Evolutionary conservation across 2,329 filamentous ascomycete genomes (phyloP).

Genomic region (Chrysoporthe austroafricana): DNA sequence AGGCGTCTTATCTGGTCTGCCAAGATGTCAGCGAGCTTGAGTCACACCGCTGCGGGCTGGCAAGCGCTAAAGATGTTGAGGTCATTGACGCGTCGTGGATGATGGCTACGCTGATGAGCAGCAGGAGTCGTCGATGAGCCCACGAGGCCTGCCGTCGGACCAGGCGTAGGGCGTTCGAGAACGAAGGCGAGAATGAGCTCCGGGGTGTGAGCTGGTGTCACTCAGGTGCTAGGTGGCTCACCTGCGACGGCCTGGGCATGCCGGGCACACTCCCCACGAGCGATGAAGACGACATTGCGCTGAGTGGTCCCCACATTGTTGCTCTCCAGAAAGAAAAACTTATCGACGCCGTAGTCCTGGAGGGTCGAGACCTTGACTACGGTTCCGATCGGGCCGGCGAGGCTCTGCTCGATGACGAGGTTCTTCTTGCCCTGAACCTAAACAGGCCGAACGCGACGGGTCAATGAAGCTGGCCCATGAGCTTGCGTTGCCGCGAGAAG

Average conservation of each 20-base stretch:
- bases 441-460: constrained; percentile 23
- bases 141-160: not conserved
- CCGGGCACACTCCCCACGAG: constrained; percentile 84
- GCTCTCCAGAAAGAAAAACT: constrained; percentile 96
- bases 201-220: not conserved
- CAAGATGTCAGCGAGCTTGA: constrained; percentile 52
- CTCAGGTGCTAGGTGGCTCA: constrained; percentile 52
- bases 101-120: not conserved
- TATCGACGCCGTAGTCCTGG: constrained; percentile 97
- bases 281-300: constrained; percentile 92
- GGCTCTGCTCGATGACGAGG: constrained; percentile 85
- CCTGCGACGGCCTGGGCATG: constrained; percentile 87
- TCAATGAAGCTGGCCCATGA: constrained; percentile 29
- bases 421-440: constrained; percentile 99
- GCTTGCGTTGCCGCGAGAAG: constrained; percentile 13
- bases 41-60: not conserved
- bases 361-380: constrained; percentile 95
- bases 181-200: no score
- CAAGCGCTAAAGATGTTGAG: not conserved
- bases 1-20: constrained; percentile 89
- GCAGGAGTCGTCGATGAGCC: not conserved
- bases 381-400: constrained; percentile 86
- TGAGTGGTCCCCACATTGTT: constrained; percentile 93
- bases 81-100: not conserved
- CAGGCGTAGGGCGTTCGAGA: not conserved